These are phyloP conservation scores for Lanmaoa pseudosensibilis DNA, from an alignment of 768 basidiomycete species.

Conservation along the genomic window DNA sequence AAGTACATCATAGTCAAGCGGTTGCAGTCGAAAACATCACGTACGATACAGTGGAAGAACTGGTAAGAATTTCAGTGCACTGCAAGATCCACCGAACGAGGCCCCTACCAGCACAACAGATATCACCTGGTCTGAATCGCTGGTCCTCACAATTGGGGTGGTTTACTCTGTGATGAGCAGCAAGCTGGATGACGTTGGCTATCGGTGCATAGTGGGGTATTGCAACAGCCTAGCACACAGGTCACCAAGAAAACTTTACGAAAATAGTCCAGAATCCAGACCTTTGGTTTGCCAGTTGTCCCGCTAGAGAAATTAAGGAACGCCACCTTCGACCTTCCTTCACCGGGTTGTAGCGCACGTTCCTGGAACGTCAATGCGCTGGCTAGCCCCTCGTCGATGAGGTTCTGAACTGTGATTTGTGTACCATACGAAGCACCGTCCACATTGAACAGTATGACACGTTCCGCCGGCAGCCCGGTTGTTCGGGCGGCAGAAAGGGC, in stretches of 20 bases:
- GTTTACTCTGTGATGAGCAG: constrained; percentile 51
- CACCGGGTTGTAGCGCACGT: constrained; percentile 50
- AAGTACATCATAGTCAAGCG: not conserved
- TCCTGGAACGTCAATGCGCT: constrained; percentile 45
- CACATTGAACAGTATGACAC: constrained; percentile 43
- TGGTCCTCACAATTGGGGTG: constrained; percentile 46
- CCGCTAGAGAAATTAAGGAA: constrained; percentile 74
- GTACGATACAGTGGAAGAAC: constrained; percentile 64
- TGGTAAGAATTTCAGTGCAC: constrained; percentile 17
- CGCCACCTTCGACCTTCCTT: constrained; percentile 68
- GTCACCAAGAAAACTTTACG: not conserved
- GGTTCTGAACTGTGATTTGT: constrained; percentile 41
- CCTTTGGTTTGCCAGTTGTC: constrained; percentile 76
- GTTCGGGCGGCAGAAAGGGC: constrained; percentile 46
- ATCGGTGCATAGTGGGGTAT: constrained; percentile 61
- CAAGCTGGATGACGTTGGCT: constrained; percentile 62
- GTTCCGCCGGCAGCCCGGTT: constrained; percentile 42
- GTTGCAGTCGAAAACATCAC: constrained; percentile 16
- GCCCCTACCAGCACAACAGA: constrained; percentile 55
- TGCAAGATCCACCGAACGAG: not conserved
- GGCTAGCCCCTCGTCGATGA: constrained; percentile 51
- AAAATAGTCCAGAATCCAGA: constrained; percentile 16
- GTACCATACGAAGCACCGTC: constrained; percentile 9
- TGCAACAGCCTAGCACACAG: constrained; percentile 48
- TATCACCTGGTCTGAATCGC: constrained; percentile 60